Percentiles rank a stretch among this genome's conserved stretches.
These are phyloP conservation scores for Diaporthe ilicicola DNA, from an alignment of 2,329 filamentous ascomycete species.

Conservation along the genomic window DNA sequence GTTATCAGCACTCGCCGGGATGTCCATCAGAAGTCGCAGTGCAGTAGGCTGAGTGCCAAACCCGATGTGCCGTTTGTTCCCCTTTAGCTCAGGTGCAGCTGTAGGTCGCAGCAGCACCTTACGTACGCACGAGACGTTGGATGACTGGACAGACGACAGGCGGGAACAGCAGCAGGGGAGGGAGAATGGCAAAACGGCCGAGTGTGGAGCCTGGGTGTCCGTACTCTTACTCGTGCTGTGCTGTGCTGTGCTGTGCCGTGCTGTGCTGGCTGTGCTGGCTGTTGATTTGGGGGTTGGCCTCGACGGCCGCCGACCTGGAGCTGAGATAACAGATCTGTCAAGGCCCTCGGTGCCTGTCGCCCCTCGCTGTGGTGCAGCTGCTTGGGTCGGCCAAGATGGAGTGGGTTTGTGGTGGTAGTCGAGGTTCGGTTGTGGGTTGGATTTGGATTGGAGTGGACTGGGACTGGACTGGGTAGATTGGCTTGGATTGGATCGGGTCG, in stretches of 20 bases:
- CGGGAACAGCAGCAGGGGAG: conserved; percentile 23
- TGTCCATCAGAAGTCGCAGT: conserved; percentile 28
- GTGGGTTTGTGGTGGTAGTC: conserved; percentile 16
- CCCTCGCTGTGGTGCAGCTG: background rate
- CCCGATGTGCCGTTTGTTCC: conserved; percentile 27
- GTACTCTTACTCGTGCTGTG: conserved; percentile 32
- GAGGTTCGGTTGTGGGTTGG: conserved; percentile 19
- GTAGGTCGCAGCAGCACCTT: conserved; percentile 32
- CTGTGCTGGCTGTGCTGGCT: background rate
- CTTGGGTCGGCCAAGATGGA: conserved; percentile 20
- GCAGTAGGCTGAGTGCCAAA: conserved; percentile 6
- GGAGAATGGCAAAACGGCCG: conserved; percentile 33
- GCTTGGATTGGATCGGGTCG: conserved; percentile 26
- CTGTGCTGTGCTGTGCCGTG: background rate
- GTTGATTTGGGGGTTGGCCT: conserved; percentile 32
- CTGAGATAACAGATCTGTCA: conserved; percentile 32
- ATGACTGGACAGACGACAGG: conserved; percentile 23
- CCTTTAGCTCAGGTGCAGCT: conserved; percentile 22
- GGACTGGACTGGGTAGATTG: conserved; percentile 13
- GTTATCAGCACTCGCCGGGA: conserved; percentile 33
- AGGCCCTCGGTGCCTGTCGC: conserved; percentile 18
- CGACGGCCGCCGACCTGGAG: conserved; percentile 35
- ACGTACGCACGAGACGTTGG: conserved; percentile 30
- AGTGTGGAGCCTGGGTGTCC: conserved; percentile 32
- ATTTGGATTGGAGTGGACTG: conserved; percentile 15